Evolutionary conservation across 2,329 filamentous ascomycete genomes (phyloP), one percentile per base, ranked within the genome.

Genomic region (Sporothrix pallida): DNA sequence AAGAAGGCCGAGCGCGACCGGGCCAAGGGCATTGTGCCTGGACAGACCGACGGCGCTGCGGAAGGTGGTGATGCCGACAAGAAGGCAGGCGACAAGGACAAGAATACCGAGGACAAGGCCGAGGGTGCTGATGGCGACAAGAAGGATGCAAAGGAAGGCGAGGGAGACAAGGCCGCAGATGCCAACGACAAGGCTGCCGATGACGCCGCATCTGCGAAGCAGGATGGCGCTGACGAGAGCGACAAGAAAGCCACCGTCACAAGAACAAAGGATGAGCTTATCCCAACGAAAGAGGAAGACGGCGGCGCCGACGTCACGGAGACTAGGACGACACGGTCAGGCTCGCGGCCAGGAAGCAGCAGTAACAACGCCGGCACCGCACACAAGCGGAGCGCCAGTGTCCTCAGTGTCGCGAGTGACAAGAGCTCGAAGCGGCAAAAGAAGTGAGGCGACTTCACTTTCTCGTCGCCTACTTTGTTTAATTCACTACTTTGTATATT

Each of bases 321-420:
- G 75, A 72, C 26, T 1, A 63, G 73, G 78, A 76, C 75, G 80
- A 79, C 68, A 12, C 60, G 72, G 23, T 68, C 72, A 5, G 68
- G 73, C 9, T 74, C 73, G 78, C 81, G 75, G 78, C 81, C 71
- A 2, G 79, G 52, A 75, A 79, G 82, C 58, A 80, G 80, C 9
- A 69, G 48, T 42, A 74, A 72, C 63, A 70, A 31, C 2, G 56
- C 62, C 1, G 44, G 52, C 54, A 70, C 71, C 3, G 78, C 82
- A 0, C 91, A 92, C 76, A 97, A 97, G 84, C 88, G 94, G 74
- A 96, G 93, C 80, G 93, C 93, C 0, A 97, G 93, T 80, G 93
- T 94, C 46, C 81, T 97, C 71, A 95, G 93, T 80, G 84, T 86
- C 17, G 83, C 84, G 6, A 94, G 92, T 80, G 91, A 93, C 74